These are phyloP conservation scores for Solanum ossicruentum DNA, from an alignment of 257 asterid species.

Conservation along the genomic window DNA sequence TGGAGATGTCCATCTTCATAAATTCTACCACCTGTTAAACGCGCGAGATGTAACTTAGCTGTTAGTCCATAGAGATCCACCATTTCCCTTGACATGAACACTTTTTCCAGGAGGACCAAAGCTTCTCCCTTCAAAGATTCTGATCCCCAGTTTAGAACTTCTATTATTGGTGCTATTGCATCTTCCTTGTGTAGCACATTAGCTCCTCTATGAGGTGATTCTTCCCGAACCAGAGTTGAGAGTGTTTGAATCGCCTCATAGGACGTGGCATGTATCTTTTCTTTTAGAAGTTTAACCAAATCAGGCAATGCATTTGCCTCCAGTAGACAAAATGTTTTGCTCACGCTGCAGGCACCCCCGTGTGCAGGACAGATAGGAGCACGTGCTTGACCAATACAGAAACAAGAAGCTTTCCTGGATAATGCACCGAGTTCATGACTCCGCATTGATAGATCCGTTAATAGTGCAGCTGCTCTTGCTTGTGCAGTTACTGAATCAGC, in stretches of 20 bases:
- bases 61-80: conserved; percentile 30
- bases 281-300: conserved; percentile 22
- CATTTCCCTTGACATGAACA: conserved; percentile 41
- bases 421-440: conserved; percentile 28
- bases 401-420: conserved; percentile 8
- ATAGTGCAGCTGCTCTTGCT: conserved; percentile 53
- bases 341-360: conserved; percentile 31
- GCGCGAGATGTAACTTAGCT: conserved; percentile 27
- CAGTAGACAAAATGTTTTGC: conserved; percentile 36
- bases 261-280: conserved; percentile 39
- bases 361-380: conserved; percentile 28
- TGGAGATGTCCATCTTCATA: conserved; percentile 42
- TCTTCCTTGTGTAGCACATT: conserved; percentile 30
- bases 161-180: conserved; percentile 26
- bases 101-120: conserved; percentile 33
- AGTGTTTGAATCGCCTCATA: conserved; percentile 57
- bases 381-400: conserved; percentile 9
- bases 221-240: conserved; percentile 53
- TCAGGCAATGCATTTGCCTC: conserved; percentile 37
- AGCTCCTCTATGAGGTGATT: conserved; percentile 43
- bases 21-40: conserved; percentile 35
- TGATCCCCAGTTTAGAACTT: conserved; percentile 50
- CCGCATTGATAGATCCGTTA: conserved; percentile 55
- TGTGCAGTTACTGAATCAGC: conserved; percentile 30
- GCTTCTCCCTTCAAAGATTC: conserved; percentile 46